A percentile compares a stretch with the other conserved stretches of the same genome.
These are phyloP conservation scores for Populus simonii DNA, from an alignment of 345 rosid species.

Conservation along the genomic window DNA sequence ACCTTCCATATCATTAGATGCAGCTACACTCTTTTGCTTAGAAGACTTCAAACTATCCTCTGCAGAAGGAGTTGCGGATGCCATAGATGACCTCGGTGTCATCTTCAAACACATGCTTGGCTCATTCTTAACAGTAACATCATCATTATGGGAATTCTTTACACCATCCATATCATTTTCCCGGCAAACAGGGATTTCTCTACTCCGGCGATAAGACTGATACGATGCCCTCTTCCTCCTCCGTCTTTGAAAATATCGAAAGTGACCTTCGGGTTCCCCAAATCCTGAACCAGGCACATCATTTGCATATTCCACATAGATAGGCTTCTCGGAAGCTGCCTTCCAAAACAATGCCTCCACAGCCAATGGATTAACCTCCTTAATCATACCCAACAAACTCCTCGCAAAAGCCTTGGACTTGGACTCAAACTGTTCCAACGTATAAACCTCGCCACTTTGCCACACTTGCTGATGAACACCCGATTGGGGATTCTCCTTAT, in stretches of 20 bases:
- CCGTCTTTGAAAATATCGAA: slow-evolving; percentile 54
- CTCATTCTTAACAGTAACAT: slow-evolving; percentile 24
- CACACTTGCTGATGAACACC: slow-evolving; percentile 86
- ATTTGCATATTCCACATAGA: slow-evolving; percentile 93
- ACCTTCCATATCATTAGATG: slow-evolving; percentile 66
- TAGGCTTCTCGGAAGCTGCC: slow-evolving; percentile 78
- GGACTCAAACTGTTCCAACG: slow-evolving; percentile 89
- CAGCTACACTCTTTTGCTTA: slow-evolving; percentile 42
- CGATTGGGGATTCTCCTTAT: slow-evolving; percentile 32
- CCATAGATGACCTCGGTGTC: slow-evolving; percentile 17
- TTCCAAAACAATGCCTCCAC: slow-evolving; percentile 92
- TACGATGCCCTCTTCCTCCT: slow-evolving; percentile 66
- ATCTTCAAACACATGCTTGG: slow-evolving; percentile 23
- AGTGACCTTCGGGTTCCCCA: slow-evolving; percentile 73
- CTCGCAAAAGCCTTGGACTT: slow-evolving; percentile 77
- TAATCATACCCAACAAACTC: slow-evolving; percentile 56
- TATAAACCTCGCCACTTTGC: slow-evolving; percentile 95
- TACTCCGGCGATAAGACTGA: slow-evolving; percentile 51
- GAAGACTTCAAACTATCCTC: slow-evolving; percentile 37
- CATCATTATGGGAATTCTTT: slow-evolving; percentile 18
- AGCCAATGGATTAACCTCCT: slow-evolving; percentile 70
- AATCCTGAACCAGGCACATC: slow-evolving; percentile 98
- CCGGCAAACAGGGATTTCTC: slow-evolving; percentile 33
- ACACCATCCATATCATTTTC: slow-evolving; percentile 27
- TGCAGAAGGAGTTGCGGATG: slow-evolving; percentile 27